These are phyloP conservation scores for Eucalyptus paniculata DNA, from an alignment of 345 rosid species.

Conservation along the genomic window DNA sequence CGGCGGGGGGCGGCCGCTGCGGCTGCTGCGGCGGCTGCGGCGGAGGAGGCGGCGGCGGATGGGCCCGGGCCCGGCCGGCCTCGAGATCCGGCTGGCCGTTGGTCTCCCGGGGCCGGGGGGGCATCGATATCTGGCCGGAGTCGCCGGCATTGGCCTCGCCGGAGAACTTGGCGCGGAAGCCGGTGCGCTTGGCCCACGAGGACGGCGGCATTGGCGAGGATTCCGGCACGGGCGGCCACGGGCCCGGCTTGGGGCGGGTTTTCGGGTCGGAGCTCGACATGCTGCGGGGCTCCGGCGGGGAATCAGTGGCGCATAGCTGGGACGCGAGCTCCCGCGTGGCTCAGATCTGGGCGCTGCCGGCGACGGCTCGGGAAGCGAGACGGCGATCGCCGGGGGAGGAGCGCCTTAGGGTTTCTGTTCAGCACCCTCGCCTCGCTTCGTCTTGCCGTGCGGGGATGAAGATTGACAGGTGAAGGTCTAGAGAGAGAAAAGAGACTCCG, in stretches of 20 bases:
- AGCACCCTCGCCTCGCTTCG: background rate
- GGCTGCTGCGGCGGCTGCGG: background rate
- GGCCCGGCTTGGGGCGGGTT: constrained; percentile 54
- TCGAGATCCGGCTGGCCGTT: constrained; percentile 60
- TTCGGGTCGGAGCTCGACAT: constrained; percentile 75
- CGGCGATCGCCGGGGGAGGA: background rate
- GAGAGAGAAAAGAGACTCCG: background rate
- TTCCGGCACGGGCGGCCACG: constrained; percentile 71
- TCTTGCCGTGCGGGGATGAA: background rate
- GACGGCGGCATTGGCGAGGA: constrained; percentile 77
- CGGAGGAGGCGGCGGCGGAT: background rate
- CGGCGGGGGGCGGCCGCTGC: background rate
- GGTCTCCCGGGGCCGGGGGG: constrained; percentile 32
- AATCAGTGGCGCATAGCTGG: background rate
- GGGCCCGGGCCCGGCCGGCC: constrained; percentile 32
- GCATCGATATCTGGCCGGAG: constrained; percentile 55
- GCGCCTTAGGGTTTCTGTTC: background rate
- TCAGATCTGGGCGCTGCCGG: constrained; percentile 9
- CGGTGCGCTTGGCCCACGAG: constrained; percentile 92
- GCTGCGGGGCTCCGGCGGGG: background rate
- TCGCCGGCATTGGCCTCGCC: constrained; percentile 79
- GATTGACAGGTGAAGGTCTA: background rate
- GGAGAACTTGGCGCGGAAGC: constrained; percentile 91
- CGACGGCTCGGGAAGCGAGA: background rate
- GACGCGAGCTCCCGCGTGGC: background rate